Conservation (phyloP, 2,329 filamentous ascomycete species). For the Pseudogymnoascus pannorum region DNA sequence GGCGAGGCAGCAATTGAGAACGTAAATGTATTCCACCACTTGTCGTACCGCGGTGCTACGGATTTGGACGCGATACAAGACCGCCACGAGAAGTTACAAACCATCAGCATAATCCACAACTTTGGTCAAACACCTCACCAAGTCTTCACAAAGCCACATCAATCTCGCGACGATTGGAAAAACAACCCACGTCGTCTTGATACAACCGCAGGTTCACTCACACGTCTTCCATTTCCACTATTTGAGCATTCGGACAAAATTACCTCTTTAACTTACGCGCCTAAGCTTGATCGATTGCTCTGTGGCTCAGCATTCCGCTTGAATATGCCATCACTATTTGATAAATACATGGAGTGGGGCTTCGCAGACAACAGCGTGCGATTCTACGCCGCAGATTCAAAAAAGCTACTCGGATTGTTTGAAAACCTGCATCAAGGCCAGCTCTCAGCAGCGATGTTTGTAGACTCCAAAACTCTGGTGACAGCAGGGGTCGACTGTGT, state of each 20-base stretch:
- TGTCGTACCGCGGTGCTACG: slow-evolving; percentile 90
- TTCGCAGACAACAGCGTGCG: slow-evolving; percentile 88
- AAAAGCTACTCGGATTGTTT: slow-evolving; percentile 78
- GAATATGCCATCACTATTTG: slow-evolving; percentile 78
- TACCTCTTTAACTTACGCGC: slow-evolving; percentile 67
- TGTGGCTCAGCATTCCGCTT: slow-evolving; percentile 78
- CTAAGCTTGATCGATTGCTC: slow-evolving; percentile 74
- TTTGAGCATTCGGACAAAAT: slow-evolving; percentile 69
- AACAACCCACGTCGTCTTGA: slow-evolving; percentile 67
- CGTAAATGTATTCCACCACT: slow-evolving; percentile 90
- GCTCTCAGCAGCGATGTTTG: slow-evolving; percentile 74
- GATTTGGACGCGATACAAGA: slow-evolving; percentile 89
- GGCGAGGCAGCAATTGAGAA: slow-evolving; percentile 87
- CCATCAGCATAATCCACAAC: slow-evolving; percentile 95
- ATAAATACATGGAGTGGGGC: slow-evolving; percentile 93
- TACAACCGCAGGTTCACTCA: slow-evolving; percentile 66
- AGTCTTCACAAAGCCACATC: slow-evolving; percentile 77
- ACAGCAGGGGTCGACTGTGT: slow-evolving; percentile 91
- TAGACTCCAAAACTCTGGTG: slow-evolving; percentile 82
- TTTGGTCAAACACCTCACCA: slow-evolving; percentile 97
- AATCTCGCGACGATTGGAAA: slow-evolving; percentile 61
- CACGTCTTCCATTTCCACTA: slow-evolving; percentile 70
- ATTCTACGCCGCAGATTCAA: slow-evolving; percentile 79
- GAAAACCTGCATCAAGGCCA: slow-evolving; percentile 92
- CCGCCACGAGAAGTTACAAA: slow-evolving; percentile 75